Evolutionary conservation across 176 grass and related monocot genomes (phyloP).

Genomic region (Phragmites australis): DNA sequence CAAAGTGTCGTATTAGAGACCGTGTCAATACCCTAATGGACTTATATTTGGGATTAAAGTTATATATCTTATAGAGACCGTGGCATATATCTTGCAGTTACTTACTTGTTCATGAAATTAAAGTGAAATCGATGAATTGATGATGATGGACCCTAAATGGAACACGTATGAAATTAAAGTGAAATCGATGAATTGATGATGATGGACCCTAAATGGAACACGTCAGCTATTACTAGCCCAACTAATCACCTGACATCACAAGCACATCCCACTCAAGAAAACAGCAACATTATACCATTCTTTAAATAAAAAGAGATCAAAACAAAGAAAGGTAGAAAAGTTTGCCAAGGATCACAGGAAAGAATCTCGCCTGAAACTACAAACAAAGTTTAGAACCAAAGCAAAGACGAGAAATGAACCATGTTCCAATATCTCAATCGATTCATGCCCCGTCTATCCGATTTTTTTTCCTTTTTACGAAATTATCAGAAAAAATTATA

Average conservation of each 20-base stretch:
- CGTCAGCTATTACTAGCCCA: slow-evolving; percentile 20
- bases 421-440: slow-evolving; percentile 13
- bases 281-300: slow-evolving; percentile 5
- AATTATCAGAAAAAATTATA: slow-evolving; percentile 8
- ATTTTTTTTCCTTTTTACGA: background rate
- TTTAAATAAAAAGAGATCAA: slow-evolving; percentile 15
- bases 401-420: background rate
- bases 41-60: too few species aligned
- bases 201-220: slow-evolving; percentile 24
- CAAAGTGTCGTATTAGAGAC: too few species aligned
- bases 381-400: slow-evolving; percentile 34
- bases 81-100: too few species aligned
- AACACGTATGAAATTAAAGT: slow-evolving; percentile 29
- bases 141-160: background rate
- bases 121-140: slow-evolving; percentile 19
- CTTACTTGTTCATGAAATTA: slow-evolving; percentile 23
- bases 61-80: too few species aligned
- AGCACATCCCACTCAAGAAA: slow-evolving; percentile 32
- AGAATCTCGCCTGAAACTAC: slow-evolving; percentile 35
- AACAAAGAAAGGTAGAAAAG: slow-evolving; percentile 41
- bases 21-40: too few species aligned
- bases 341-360: slow-evolving; percentile 28
- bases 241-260: background rate
- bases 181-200: slow-evolving; percentile 13
- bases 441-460: background rate